These are phyloP conservation scores for Coelastrella sp. DNA, from an alignment of 139 green algal genomes.

Conservation along the genomic window DNA sequence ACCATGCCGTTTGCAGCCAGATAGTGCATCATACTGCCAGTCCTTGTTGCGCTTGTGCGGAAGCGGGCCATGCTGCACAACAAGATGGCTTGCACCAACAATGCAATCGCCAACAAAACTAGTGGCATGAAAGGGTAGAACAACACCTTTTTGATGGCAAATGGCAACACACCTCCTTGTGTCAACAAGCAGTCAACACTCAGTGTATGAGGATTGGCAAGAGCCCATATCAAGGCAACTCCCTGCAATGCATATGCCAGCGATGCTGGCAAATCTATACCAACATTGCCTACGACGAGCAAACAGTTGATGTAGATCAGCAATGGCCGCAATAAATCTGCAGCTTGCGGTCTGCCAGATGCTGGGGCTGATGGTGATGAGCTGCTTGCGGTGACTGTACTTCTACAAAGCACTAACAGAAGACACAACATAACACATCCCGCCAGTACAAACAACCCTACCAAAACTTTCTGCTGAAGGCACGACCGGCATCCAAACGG, in stretches of 20 bases:
- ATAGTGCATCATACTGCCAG: background rate
- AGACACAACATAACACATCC: background rate
- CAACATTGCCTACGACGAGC: background rate
- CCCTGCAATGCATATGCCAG: background rate
- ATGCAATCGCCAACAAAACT: background rate
- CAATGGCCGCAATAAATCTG: background rate
- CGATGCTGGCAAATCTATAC: background rate
- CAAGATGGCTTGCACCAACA: background rate
- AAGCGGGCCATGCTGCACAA: too few species aligned
- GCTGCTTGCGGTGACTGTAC: background rate
- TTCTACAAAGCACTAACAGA: background rate
- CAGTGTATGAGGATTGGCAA: background rate
- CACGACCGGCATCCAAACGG: background rate
- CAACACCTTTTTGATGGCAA: slow-evolving; percentile 7
- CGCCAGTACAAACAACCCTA: background rate
- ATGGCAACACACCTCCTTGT: background rate
- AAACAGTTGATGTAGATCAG: slow-evolving; percentile 13
- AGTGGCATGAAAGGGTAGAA: background rate
- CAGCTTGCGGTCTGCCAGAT: too few species aligned
- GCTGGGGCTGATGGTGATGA: too few species aligned
- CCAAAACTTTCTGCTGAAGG: background rate
- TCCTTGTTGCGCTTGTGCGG: too few species aligned
- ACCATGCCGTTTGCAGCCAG: slow-evolving; percentile 3
- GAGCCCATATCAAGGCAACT: background rate
- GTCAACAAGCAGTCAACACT: slow-evolving; percentile 16